Evolutionary conservation across 306 rosid species (phyloP).

Genomic region (Clitoria ternatea): DNA sequence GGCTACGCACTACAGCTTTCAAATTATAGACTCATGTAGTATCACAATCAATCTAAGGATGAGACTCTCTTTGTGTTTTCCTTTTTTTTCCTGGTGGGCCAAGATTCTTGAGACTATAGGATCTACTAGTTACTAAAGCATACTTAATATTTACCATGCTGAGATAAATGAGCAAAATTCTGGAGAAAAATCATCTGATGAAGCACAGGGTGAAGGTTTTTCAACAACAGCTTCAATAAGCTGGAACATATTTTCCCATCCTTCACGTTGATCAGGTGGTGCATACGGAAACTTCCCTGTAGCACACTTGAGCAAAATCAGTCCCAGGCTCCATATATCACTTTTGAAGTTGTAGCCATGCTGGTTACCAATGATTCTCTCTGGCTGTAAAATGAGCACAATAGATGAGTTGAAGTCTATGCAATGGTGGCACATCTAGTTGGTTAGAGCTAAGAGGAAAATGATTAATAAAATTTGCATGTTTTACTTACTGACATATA

Average conservation of each 20-base stretch:
- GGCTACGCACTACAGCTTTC: neutral
- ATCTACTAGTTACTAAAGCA: constrained; percentile 7
- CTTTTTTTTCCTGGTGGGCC: neutral
- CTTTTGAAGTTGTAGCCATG: constrained; percentile 63
- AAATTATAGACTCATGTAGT: neutral
- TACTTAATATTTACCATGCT: constrained; percentile 61
- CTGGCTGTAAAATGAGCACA: constrained; percentile 64
- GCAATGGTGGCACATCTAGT: neutral
- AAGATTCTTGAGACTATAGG: constrained; percentile 5
- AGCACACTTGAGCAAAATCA: constrained; percentile 83
- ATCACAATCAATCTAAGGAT: neutral
- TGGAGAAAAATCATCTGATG: constrained; percentile 71
- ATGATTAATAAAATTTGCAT: neutral
- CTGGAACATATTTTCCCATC: constrained; percentile 75
- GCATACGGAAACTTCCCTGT: constrained; percentile 83
- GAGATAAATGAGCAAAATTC: constrained; percentile 86
- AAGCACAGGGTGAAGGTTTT: constrained; percentile 72
- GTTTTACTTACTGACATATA: constrained; percentile 93
- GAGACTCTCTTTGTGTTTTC: neutral
- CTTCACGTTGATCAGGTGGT: constrained; percentile 68
- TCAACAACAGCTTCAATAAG: constrained; percentile 80
- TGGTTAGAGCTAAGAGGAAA: neutral
- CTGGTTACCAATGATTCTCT: constrained; percentile 62
- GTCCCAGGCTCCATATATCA: constrained; percentile 96
- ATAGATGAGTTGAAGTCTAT: neutral